Conservation (phyloP, 345 rosid genomes). For the Corchorus capsularis region DNA sequence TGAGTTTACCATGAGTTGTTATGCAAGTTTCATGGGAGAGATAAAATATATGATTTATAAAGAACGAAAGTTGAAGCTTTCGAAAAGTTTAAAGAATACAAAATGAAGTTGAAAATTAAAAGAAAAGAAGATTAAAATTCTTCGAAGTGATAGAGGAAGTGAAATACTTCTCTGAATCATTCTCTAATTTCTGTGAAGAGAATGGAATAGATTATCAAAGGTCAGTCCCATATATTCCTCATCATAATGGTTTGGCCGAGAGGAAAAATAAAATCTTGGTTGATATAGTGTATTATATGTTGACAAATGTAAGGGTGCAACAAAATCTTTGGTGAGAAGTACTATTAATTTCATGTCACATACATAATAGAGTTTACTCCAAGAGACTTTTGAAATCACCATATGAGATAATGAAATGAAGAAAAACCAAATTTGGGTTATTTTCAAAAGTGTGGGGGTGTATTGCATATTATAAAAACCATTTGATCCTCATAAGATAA, state of each 20-base stretch:
- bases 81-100: too few relatives aligned
- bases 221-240: not conserved
- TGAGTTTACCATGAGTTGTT: too few relatives aligned
- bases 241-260: not conserved
- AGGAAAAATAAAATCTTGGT: constrained; percentile 1
- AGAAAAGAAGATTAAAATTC: not conserved
- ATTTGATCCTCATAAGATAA: not conserved
- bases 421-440: not conserved
- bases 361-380: not conserved
- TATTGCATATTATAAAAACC: not conserved
- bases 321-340: not conserved
- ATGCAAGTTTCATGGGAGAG: too few relatives aligned
- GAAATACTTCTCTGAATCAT: too few relatives aligned
- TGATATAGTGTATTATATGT: not conserved
- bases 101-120: not conserved
- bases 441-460: not conserved
- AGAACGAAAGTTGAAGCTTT: too few relatives aligned
- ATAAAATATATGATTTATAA: not conserved
- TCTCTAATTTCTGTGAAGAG: not conserved
- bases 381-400: not conserved
- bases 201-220: not conserved
- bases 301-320: not conserved
- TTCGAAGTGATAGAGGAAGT: not conserved
- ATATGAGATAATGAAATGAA: not conserved
- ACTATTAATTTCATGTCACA: not conserved